Base-by-base conservation (phyloP, 2,329 filamentous ascomycete genomes). In the Plectosphaerella sp. region DNA sequence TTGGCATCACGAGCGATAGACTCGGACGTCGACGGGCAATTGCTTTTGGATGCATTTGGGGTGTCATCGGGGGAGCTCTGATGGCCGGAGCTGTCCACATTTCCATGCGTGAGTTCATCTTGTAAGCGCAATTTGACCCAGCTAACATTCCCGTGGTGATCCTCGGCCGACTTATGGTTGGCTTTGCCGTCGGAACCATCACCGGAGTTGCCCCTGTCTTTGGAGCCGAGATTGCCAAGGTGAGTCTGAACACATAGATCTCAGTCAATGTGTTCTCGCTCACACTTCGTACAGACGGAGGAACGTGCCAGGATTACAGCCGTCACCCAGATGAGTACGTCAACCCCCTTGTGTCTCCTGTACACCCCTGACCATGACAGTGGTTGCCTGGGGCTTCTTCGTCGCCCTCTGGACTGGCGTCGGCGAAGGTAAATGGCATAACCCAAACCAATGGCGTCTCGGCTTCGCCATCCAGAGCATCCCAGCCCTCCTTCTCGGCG, bases 401-500 rank as follows among this genome's bases (percentile, higher is more conserved):
- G 61, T 72, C 2, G 69, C 69, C 1, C 59, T 71, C 0, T 72
- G 69, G 69, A 70, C 68, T 0, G 69, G 69, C 2, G 69, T 72
- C 0, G 69, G 66, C 6, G 69, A 72, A 54, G 67, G 68, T 0
- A 64, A 64, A 51, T 72, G 69, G 69, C 52, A 67, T 1, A 71
- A 65, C 11, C 46, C 63, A 9, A 70, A 72, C 50, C 69, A 72
- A 42, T 72, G 69, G 68, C 59, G 69, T 6, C 61, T 72, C 3
- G 69, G 69, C 0, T 72, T 72, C 22, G 68, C 67, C 2, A 69
- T 72, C 3, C 64, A 67, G 46, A 63, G 62, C 1, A 59, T 72
- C 4, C 69, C 69, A 0, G 64, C 68, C 1, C 60, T 72, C 11
- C 63, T 79, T 20, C 74, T 83, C 18, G 75, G 75, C 16, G 61